phyloP scores from a whole-genome alignment of 2,329 filamentous ascomycete species.

The Rhinocladiella similis region DNA sequence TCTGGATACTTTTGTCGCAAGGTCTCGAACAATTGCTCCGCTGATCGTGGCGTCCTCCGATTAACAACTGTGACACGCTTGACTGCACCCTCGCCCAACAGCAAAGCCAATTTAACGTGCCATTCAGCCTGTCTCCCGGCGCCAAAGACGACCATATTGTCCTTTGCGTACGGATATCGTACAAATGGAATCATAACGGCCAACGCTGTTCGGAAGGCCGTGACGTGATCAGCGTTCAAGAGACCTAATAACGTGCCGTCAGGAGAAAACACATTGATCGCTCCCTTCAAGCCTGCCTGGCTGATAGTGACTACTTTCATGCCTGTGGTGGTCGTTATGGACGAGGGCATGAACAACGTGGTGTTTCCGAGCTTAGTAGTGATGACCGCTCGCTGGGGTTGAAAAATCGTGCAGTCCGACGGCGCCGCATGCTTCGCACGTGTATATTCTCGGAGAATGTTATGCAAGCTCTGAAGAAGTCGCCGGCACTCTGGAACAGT shows the following conservation, averaged over 20 bases:
- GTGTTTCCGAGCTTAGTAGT: conserved; percentile 47
- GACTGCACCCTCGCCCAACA: conserved; percentile 46
- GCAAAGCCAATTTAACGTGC: conserved; percentile 51
- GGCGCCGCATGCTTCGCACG: conserved; percentile 30
- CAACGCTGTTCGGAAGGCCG: conserved; percentile 77
- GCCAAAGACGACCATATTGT: conserved; percentile 46
- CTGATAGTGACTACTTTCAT: conserved; percentile 71
- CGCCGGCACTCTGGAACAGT: conserved; percentile 32
- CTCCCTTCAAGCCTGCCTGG: conserved; percentile 58
- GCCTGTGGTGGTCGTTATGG: conserved; percentile 62
- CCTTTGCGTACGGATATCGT: conserved; percentile 12
- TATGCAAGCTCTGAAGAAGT: conserved; percentile 39
- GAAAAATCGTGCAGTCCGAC: conserved; percentile 39
- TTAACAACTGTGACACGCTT: conserved; percentile 78
- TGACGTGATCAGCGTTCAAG: conserved; percentile 71
- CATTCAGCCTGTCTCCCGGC: conserved; percentile 52
- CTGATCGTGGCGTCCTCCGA: conserved; percentile 58
- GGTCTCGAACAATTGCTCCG: conserved; percentile 45
- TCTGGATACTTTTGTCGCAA: conserved; percentile 40
- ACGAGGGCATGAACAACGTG: conserved; percentile 74
- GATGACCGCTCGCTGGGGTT: conserved; percentile 45
- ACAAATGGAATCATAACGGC: conserved; percentile 58
- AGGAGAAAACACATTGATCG: conserved; percentile 67
- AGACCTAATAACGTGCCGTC: conserved; percentile 65
- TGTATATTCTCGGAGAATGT: conserved; percentile 37